phyloP scores from a whole-genome alignment of 192 early-diverging fungal species.

The Coemansia biformis region DNA sequence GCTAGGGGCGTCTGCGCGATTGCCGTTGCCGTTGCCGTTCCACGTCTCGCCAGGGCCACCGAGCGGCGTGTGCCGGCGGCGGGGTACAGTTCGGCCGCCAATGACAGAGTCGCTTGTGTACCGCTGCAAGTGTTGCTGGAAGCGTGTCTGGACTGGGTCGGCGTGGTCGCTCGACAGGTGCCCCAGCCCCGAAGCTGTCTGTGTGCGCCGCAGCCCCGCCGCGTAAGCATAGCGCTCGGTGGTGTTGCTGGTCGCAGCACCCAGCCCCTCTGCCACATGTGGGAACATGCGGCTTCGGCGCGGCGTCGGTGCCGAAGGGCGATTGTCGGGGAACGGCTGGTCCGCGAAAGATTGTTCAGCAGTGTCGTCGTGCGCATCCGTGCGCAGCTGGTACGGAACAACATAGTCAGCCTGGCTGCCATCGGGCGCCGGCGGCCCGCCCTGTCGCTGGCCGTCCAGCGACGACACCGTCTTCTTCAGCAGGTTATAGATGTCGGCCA shows the following conservation, averaged over 20 bases:
- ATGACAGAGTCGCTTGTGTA: constrained; percentile 14
- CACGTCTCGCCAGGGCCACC: no score
- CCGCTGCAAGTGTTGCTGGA: constrained; percentile 14
- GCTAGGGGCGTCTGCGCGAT: neutral
- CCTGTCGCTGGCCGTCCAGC: neutral
- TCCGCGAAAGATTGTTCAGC: neutral
- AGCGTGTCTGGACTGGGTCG: constrained; percentile 3
- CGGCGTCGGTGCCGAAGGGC: constrained; percentile 41
- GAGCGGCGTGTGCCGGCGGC: constrained; percentile 3
- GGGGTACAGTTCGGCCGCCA: neutral
- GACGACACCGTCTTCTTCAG: constrained; percentile 22
- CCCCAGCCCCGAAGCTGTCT: constrained; percentile 2
- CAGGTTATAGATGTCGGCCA: constrained; percentile 38
- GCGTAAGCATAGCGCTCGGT: neutral
- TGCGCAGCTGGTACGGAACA: no score
- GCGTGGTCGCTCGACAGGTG: neutral
- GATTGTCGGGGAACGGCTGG: constrained; percentile 4
- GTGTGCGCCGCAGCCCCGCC: neutral
- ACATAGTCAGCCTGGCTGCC: neutral
- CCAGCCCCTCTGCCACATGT: neutral
- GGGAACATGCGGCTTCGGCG: constrained; percentile 22
- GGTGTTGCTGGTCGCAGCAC: no score
- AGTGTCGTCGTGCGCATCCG: neutral
- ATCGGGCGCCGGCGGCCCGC: neutral
- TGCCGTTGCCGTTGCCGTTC: neutral